These are phyloP conservation scores for Salix dunnii DNA, from an alignment of 345 rosid genomes.

Conservation along the genomic window DNA sequence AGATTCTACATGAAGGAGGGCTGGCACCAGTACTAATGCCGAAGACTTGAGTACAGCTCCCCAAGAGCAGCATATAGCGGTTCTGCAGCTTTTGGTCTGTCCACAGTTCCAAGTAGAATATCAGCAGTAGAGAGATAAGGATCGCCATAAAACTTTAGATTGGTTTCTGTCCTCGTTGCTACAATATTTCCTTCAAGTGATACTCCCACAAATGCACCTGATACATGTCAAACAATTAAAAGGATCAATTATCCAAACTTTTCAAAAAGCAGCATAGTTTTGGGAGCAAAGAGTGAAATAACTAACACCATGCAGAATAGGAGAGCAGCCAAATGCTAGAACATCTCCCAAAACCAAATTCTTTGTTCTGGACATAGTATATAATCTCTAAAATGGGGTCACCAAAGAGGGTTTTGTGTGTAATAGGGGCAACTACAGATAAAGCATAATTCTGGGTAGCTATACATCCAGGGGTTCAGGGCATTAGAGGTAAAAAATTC, in stretches of 20 bases:
- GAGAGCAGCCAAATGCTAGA: background rate
- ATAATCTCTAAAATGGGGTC: background rate
- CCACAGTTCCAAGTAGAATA: conserved; percentile 77
- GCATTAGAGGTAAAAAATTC: background rate
- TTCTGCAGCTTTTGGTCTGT: conserved; percentile 84
- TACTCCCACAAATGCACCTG: conserved; percentile 97
- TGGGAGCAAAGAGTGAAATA: background rate
- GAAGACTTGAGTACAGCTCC: conserved; percentile 48
- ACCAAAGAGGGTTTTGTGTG: background rate
- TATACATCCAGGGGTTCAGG: background rate
- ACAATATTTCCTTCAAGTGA: conserved; percentile 91
- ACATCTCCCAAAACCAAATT: background rate
- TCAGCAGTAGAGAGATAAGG: conserved; percentile 78
- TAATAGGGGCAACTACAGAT: background rate
- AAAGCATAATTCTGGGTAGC: background rate
- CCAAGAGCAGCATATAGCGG: conserved; percentile 72
- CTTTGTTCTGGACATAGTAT: background rate
- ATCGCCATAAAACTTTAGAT: conserved; percentile 84
- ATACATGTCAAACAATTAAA: conserved; percentile 6
- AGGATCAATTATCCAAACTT: background rate
- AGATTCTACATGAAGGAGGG: background rate
- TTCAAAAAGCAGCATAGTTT: background rate
- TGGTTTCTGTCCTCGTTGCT: conserved; percentile 76
- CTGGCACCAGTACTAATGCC: background rate
- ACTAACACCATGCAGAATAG: background rate